Conservation (phyloP, 352 stramenopile species). For the Globisporangium echinulatum region DNA sequence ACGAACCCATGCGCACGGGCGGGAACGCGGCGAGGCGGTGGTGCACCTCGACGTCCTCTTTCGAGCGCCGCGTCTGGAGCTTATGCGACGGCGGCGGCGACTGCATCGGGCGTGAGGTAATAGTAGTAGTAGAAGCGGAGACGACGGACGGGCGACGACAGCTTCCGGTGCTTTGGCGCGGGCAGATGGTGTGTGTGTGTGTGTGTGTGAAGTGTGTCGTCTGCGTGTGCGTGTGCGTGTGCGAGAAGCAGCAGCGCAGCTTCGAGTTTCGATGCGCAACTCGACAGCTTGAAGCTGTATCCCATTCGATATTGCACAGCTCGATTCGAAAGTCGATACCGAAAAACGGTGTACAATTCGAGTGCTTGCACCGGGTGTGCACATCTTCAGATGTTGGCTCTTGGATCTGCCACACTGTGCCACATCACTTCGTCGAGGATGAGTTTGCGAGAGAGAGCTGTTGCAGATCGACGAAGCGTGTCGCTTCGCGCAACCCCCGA, state of each 20-base stretch:
- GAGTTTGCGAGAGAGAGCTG: too few species aligned
- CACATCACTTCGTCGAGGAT: too few species aligned
- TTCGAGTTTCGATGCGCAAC: background rate
- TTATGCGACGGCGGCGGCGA: background rate
- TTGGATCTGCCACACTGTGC: too few species aligned
- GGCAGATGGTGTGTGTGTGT: background rate
- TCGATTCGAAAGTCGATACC: too few species aligned
- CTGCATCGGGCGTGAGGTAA: background rate
- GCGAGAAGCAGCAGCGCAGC: background rate
- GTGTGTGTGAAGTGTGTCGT: background rate
- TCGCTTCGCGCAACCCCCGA: too few species aligned
- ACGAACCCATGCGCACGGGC: slow-evolving; percentile 58
- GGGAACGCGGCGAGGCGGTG: slow-evolving; percentile 40
- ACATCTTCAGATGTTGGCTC: too few species aligned
- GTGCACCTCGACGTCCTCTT: slow-evolving; percentile 21
- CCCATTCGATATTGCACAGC: too few species aligned
- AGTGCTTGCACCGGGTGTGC: too few species aligned
- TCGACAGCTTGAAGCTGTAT: background rate
- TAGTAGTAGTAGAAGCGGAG: background rate
- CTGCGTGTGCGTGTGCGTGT: too few species aligned
- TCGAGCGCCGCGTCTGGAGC: slow-evolving; percentile 1
- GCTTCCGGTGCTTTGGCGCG: background rate
- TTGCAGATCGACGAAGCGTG: too few species aligned
- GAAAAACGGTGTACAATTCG: too few species aligned
- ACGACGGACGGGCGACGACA: background rate